A percentile compares a stretch with the other conserved stretches of the same genome.
Evolutionary conservation across 371 early-diverging fungal species (phyloP).

Genomic region (Batrachochytrium dendrobatidis): DNA sequence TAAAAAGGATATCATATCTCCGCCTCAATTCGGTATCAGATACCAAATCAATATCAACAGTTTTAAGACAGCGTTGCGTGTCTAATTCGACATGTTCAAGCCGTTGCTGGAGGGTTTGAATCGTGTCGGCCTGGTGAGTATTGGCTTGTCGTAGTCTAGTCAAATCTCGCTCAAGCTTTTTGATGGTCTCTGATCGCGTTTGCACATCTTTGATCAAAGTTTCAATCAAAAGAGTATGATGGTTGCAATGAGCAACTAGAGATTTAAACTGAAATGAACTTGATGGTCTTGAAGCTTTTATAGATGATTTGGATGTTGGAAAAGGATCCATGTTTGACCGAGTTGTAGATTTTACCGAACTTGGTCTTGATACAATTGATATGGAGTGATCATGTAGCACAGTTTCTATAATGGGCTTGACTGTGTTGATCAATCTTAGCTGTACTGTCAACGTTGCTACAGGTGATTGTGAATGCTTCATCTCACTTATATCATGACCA

Average conservation of each 20-base stretch:
- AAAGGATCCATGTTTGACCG: background rate
- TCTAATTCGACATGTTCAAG: slow-evolving; percentile 12
- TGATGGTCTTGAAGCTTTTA: background rate
- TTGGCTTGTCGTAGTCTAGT: slow-evolving; percentile 18
- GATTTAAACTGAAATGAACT: too few relatives aligned
- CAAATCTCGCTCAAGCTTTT: slow-evolving; percentile 29
- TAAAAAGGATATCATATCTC: slow-evolving; percentile 22
- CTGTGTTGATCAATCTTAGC: too few relatives aligned
- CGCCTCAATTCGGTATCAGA: slow-evolving; percentile 20
- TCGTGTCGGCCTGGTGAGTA: slow-evolving; percentile 16
- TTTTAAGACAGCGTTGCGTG: slow-evolving; percentile 19
- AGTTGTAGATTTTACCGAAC: background rate
- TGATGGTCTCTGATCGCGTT: slow-evolving; percentile 22
- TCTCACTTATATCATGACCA: too few relatives aligned
- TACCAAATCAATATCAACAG: slow-evolving; percentile 27
- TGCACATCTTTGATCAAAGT: slow-evolving; percentile 30
- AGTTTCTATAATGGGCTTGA: too few relatives aligned
- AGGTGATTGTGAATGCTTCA: too few relatives aligned
- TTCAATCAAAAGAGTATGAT: slow-evolving; percentile 27
- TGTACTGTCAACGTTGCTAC: too few relatives aligned
- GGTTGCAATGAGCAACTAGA: too few relatives aligned
- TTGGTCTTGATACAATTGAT: background rate
- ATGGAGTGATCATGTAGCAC: background rate
- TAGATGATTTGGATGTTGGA: background rate
- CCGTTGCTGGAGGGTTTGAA: slow-evolving; percentile 13